phyloP scores from a whole-genome alignment of 768 basidiomycete species.

The Amanita fuliginea region DNA sequence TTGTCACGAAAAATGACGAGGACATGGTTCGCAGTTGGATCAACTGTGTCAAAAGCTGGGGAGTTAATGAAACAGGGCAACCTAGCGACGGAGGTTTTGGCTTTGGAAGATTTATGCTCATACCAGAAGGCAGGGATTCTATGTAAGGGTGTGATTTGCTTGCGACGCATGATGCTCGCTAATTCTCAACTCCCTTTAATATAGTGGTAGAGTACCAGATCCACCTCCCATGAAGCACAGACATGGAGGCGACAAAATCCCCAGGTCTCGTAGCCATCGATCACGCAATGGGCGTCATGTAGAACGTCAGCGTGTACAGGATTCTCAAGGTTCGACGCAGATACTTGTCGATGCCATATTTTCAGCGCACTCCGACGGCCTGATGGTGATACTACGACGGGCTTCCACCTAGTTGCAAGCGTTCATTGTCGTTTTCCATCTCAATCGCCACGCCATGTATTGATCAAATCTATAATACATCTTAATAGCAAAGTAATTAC shows the following conservation, averaged over 20 bases:
- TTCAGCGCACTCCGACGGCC: constrained; percentile 76
- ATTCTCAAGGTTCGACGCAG: constrained; percentile 18
- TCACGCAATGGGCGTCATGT: not conserved
- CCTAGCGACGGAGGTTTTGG: constrained; percentile 81
- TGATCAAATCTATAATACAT: not conserved
- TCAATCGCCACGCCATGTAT: not conserved
- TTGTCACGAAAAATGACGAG: constrained; percentile 56
- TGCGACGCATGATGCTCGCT: not conserved
- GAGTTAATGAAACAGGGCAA: constrained; percentile 74
- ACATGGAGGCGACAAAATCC: constrained; percentile 11
- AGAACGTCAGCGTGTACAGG: not conserved
- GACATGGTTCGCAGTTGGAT: constrained; percentile 62
- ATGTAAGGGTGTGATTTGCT: constrained; percentile 26
- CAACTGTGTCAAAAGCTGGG: constrained; percentile 70
- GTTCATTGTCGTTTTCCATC: not conserved
- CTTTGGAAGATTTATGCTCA: constrained; percentile 58
- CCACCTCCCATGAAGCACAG: constrained; percentile 13
- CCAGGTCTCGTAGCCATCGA: not conserved
- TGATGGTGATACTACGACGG: constrained; percentile 67
- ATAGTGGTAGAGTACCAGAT: constrained; percentile 23
- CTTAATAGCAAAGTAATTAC: constrained; percentile 20
- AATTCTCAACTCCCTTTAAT: not conserved
- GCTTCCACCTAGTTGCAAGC: constrained; percentile 16
- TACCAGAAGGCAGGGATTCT: constrained; percentile 51
- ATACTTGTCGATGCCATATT: constrained; percentile 71